Evolutionary conservation across 805 yeast genomes (phyloP).

Genomic region (Myxozyma melibiosi): DNA sequence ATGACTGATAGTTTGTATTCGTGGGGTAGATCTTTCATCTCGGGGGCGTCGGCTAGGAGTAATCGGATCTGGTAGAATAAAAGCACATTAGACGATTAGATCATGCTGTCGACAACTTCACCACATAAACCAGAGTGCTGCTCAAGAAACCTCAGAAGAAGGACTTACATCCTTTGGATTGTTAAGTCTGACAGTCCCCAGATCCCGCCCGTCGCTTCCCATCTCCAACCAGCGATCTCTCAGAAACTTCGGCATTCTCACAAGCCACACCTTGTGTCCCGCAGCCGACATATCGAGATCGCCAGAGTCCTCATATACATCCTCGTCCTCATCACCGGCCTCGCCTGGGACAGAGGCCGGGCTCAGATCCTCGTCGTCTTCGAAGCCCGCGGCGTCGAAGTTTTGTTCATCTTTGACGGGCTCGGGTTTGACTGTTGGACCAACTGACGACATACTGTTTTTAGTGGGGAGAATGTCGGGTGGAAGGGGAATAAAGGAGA

Average conservation of each 20-base stretch:
- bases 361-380: constrained; percentile 45
- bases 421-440: constrained; percentile 7
- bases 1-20: constrained; percentile 79
- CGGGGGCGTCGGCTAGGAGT: constrained; percentile 45
- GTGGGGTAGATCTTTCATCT: constrained; percentile 66
- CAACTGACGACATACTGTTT: constrained; percentile 17
- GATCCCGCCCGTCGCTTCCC: constrained; percentile 65
- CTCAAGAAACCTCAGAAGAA: neutral
- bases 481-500: too few relatives aligned
- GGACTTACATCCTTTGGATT: constrained; percentile 27
- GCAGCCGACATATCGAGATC: constrained; percentile 71
- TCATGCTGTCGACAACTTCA: neutral
- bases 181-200: constrained; percentile 75
- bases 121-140: neutral
- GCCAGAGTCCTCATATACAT: constrained; percentile 60
- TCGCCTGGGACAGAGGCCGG: constrained; percentile 40
- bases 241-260: constrained; percentile 83
- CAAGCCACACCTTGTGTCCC: constrained; percentile 84
- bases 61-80: constrained; percentile 39
- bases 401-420: constrained; percentile 13
- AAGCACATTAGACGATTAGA: neutral
- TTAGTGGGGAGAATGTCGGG: too few relatives aligned
- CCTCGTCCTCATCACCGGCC: constrained; percentile 43
- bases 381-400: constrained; percentile 34
- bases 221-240: constrained; percentile 78